Base-by-base conservation (phyloP, 2,329 filamentous ascomycete species). In the Fusarium pseudograminearum region DNA sequence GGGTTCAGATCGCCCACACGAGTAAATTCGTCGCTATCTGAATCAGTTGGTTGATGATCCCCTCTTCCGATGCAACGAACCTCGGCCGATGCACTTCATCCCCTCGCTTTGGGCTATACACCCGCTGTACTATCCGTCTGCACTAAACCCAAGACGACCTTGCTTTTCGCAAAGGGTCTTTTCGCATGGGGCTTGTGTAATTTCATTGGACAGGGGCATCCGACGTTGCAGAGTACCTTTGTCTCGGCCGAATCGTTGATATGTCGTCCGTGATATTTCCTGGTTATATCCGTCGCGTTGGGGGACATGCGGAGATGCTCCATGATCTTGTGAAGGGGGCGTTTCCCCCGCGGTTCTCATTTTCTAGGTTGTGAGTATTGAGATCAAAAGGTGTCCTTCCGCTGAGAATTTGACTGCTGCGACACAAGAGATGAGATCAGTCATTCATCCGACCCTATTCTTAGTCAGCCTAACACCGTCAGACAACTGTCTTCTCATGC, bases 221-320 rank as follows among this genome's bases (percentile, higher is more conserved):
- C 22, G 44, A 38, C 51, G 28, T 28, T 24, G 48, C n/a, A 45
- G n/a, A 38, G 26, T 31, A 40, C 52, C 24, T 52, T 22, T 15
- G 24, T 71, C 55, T 70, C 68, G 68, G 68, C 68, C 68, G 68
- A 71, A 45, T 44, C 47, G 24, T 16, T 28, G 30, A 34, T 31
- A 46, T 30, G 33, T 55, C 24, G 10, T 44, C 61, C 65, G 51
- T 14, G 12, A 28, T 53, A 65, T 69, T 67, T 41, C 65, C 61
- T 56, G 65, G 18, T 55, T 38, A 65, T 65, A 55, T 57, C 67
- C 59, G 54, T 31, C 42, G n/a, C 30, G 44, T 38, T 38, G 40
- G 63, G 63, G 54, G 18, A 15, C 16, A 46, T 52, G n/a, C n/a
- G 48, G 48, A 52, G 48, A 52, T 40, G 14, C 28, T 30, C 26